Percentiles rank a stretch among this genome's conserved stretches.
phyloP scores from a whole-genome alignment of 2,329 filamentous ascomycete species.

The Aspergillus persii region DNA sequence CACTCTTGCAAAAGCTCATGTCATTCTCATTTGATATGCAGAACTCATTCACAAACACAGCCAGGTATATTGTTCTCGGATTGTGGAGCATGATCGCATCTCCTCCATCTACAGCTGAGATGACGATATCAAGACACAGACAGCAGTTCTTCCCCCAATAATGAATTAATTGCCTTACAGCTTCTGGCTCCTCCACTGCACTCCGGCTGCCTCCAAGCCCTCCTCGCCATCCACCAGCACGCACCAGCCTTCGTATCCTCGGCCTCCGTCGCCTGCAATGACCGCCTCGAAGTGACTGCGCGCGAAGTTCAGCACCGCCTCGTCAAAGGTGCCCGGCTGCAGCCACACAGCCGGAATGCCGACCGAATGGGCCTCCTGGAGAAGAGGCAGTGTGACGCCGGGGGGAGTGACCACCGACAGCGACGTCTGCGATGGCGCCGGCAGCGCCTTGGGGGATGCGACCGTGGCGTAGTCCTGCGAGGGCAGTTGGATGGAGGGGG shows the following conservation, averaged over 20 bases:
- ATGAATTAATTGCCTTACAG: slow-evolving; percentile 24
- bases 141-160: no score
- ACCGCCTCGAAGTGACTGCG: slow-evolving; percentile 66
- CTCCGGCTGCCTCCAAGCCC: slow-evolving; percentile 57
- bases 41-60: no score
- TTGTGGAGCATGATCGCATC: no score
- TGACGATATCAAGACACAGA: no score
- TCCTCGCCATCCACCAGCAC: slow-evolving; percentile 79
- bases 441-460: slow-evolving; percentile 63
- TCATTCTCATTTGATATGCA: no score
- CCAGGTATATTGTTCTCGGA: no score
- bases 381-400: slow-evolving; percentile 66
- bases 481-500: slow-evolving; percentile 62
- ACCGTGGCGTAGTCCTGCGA: slow-evolving; percentile 62
- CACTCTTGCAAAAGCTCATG: no score
- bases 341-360: slow-evolving; percentile 78
- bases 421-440: slow-evolving; percentile 66
- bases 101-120: no score
- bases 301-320: slow-evolving; percentile 69
- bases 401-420: slow-evolving; percentile 89
- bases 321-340: slow-evolving; percentile 85
- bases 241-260: slow-evolving; percentile 76
- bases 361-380: slow-evolving; percentile 73
- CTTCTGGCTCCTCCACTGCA: slow-evolving; percentile 43
- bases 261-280: slow-evolving; percentile 64